Percentiles rank a stretch among this genome's conserved stretches.
These are phyloP conservation scores for Colletotrichum karsti DNA, from an alignment of 2,329 filamentous ascomycete genomes.

Conservation along the genomic window DNA sequence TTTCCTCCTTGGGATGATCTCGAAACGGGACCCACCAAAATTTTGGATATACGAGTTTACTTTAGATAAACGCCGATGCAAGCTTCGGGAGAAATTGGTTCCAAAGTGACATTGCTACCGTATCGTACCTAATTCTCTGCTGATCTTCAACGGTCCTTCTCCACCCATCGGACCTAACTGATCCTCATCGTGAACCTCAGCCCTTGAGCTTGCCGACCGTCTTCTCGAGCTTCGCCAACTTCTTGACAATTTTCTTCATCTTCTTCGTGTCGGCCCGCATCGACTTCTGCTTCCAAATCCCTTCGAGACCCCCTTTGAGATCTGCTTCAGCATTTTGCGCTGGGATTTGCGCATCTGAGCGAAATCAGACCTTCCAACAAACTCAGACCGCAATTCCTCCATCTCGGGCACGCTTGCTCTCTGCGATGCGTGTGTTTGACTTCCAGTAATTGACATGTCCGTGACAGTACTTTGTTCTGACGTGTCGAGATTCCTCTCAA, in stretches of 20 bases:
- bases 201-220: neutral
- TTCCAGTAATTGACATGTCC: neutral
- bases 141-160: conserved; percentile 17
- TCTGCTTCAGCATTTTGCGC: neutral
- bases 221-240: neutral
- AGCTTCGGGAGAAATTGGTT: conserved; percentile 23
- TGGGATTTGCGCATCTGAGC: neutral
- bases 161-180: conserved; percentile 2
- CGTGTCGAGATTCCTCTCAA: neutral
- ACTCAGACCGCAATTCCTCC: no score
- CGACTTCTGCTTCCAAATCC: neutral
- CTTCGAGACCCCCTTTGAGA: no score
- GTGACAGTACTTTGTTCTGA: neutral
- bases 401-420: no score
- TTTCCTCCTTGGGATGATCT: conserved; percentile 26
- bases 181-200: conserved; percentile 1
- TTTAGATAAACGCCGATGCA: conserved; percentile 26
- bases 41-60: conserved; percentile 28
- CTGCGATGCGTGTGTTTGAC: no score
- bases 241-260: neutral
- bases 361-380: no score
- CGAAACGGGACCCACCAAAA: conserved; percentile 24
- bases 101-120: conserved; percentile 9
- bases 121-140: conserved; percentile 15
- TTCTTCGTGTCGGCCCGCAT: neutral